Percentiles rank a stretch among this genome's conserved stretches.
phyloP scores from a whole-genome alignment of 345 rosid genomes.

The Combretum micranthum region DNA sequence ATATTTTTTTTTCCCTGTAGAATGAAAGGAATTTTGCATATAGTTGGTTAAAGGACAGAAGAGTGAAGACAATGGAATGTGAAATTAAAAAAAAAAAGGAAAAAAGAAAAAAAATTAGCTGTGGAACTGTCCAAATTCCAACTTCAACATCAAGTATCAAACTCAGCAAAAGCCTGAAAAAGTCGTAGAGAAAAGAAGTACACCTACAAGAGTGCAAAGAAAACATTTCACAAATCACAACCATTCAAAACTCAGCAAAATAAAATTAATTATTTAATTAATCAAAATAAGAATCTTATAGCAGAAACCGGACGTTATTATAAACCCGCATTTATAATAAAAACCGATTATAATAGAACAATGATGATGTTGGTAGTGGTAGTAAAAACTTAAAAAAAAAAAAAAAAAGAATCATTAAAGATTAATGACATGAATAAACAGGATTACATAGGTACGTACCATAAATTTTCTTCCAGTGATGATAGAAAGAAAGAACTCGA shows the following conservation, averaged over 20 bases:
- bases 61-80: slow-evolving; percentile 1
- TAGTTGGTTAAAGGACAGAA: slow-evolving; percentile 9
- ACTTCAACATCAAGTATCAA: slow-evolving; percentile 46
- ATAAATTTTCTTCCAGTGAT: slow-evolving; percentile 93
- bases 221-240: too few species aligned
- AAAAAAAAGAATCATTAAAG: background rate
- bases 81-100: slow-evolving; percentile 1
- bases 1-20: slow-evolving; percentile 11
- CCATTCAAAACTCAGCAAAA: too few species aligned
- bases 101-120: slow-evolving; percentile 12
- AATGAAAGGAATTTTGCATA: slow-evolving; percentile 4
- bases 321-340: too few species aligned
- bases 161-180: slow-evolving; percentile 39
- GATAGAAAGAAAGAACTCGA: slow-evolving; percentile 86
- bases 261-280: too few species aligned
- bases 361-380: too few species aligned
- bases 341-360: too few species aligned
- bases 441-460: slow-evolving; percentile 28
- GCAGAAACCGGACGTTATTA: too few species aligned
- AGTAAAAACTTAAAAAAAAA: slow-evolving; percentile 1
- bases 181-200: slow-evolving; percentile 21
- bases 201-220: too few species aligned
- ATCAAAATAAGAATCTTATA: too few species aligned
- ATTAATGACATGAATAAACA: background rate
- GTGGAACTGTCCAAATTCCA: slow-evolving; percentile 39